Base-by-base conservation (phyloP, 345 rosid genomes). In the Theobroma cacao region DNA sequence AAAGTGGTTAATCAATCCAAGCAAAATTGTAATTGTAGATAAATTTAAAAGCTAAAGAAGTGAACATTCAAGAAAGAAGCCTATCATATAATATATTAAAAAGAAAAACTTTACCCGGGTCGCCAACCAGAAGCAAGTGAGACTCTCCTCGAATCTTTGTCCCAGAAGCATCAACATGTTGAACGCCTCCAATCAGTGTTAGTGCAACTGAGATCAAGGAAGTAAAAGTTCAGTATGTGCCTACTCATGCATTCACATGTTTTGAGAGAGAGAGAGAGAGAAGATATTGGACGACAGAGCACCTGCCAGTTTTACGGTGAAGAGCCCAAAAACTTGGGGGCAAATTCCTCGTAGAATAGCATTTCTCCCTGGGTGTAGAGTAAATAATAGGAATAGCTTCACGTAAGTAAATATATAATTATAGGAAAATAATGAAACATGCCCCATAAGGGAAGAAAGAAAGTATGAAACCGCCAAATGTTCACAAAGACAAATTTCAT, bases 221-320 rank as follows among this genome's bases (percentile, higher is more conserved):
- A 14, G 47, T 43, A 38, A 47, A 24, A 40, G 14, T 20, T 36
- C 50, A 77, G 22, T 36, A 28, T 38, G 43, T 28, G 53, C 34
- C 55, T 40, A 75, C 15, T 15, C 14, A 31, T 43, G 53, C 58
- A 59, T 41, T 40, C 55, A 62, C 31, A 7, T 41, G 48, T 76
- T 15, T 28, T 36, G 55, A 60, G 56, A 69, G 56, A 41, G 53
- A 30, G 40, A 70, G 24, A 22, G 60, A 45, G 4, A 36, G n/a
- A 40, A 18, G 36, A 63, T 6, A 70, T 24, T 76, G 38, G 79
- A 75, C 52, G n/a, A 73, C 13, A 61, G 22, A 48, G 45, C 72
- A 95, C 97, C 98, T 82, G 99, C 96, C 73, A 95, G 96, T 86
- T 95, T 95, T 85, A 95, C 95, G n/a, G 98, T 95, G 89, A 96